Evolutionary conservation across 2,329 filamentous ascomycete species (phyloP), one percentile per base, ranked within the genome.

Genomic region (Neurospora sp.): DNA sequence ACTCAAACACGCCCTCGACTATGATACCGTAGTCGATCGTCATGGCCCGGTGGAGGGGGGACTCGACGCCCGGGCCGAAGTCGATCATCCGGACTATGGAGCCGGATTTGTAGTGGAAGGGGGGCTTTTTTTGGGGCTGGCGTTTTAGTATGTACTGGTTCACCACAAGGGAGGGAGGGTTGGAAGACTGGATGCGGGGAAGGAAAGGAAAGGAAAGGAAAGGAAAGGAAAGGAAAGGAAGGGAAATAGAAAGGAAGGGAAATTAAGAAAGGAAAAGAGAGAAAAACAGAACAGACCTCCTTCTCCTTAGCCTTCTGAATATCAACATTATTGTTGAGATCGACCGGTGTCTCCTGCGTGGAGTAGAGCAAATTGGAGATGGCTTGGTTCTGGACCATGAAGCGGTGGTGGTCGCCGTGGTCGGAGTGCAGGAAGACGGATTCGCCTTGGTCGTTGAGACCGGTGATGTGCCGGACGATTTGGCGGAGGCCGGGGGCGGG

Each of bases 61-160:
- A 78, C n/a, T 74, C 73, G 28, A 77, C 77, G 8, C 77, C 78
- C 1, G 83, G 83, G 0, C 78, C 78, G 69, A 85, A 81, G 73
- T 85, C 83, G 28, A 85, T 82, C 66, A 82, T 77, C 0, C 83
- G 79, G 28, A 80, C 79, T 2, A 84, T 80, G 0, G 79, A 80
- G 40, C 75, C 75, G 2, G 82, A 80, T 52, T 86, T 78, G 19
- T 82, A 81, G 3, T 88, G 79, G 2, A 86, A 85, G 0, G 86
- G 84, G 1, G 83, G 80, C 66, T 79, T 75, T 38, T 68, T 15
- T 41, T 0, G 28, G 28, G 28, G 0, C 28, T 0, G 28, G 28
- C 28, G 5, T 33, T 33, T 33, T 33, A 33, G 28, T 33, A 33
- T 33, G 28, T 33, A 33, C 28, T 33, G 28, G 5, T 33, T 33